Percentiles rank a stretch among this genome's conserved stretches.
These are phyloP conservation scores for Pseudogymnoascus sp. DNA, from an alignment of 2,329 filamentous ascomycete species.

Conservation along the genomic window DNA sequence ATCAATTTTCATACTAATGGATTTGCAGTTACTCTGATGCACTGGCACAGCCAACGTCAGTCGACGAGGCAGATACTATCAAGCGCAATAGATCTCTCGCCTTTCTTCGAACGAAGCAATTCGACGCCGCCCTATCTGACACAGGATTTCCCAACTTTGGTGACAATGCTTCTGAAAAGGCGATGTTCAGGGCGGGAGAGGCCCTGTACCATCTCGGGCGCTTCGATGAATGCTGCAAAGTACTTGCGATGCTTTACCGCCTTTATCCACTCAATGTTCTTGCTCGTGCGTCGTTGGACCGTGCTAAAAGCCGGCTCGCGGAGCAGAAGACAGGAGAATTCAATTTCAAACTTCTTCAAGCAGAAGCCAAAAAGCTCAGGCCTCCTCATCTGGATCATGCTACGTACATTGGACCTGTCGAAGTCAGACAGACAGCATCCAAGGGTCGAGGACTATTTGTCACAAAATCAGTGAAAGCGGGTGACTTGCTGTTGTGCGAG, in stretches of 20 bases:
- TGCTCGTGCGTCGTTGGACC: slow-evolving; percentile 35
- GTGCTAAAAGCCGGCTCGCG: slow-evolving; percentile 22
- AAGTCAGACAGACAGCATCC: slow-evolving; percentile 31
- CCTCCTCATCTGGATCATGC: slow-evolving; percentile 44
- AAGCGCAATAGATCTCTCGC: slow-evolving; percentile 31
- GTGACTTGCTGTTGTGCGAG: slow-evolving; percentile 46
- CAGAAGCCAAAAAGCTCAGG: slow-evolving; percentile 25
- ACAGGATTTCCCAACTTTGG: slow-evolving; percentile 22
- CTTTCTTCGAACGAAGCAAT: slow-evolving; percentile 25
- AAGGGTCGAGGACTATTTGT: slow-evolving; percentile 44
- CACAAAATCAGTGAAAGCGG: slow-evolving; percentile 36
- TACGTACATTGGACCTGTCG: slow-evolving; percentile 35
- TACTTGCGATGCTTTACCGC: slow-evolving; percentile 17
- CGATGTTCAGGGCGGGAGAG: slow-evolving; percentile 29
- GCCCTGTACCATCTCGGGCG: slow-evolving; percentile 30
- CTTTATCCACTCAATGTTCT: slow-evolving; percentile 28
- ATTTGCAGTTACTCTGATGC: slow-evolving; percentile 17
- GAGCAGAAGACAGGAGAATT: slow-evolving; percentile 36
- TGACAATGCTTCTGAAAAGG: slow-evolving; percentile 27
- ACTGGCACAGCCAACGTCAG: slow-evolving; percentile 18
- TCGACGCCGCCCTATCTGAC: slow-evolving; percentile 30
- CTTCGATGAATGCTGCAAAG: slow-evolving; percentile 28
- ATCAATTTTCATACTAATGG: slow-evolving; percentile 18
- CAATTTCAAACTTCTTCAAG: slow-evolving; percentile 32
- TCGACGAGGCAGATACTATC: slow-evolving; percentile 24